phyloP scores from a whole-genome alignment of 2,329 filamentous ascomycete species.

The Aspergillus chevalieri region DNA sequence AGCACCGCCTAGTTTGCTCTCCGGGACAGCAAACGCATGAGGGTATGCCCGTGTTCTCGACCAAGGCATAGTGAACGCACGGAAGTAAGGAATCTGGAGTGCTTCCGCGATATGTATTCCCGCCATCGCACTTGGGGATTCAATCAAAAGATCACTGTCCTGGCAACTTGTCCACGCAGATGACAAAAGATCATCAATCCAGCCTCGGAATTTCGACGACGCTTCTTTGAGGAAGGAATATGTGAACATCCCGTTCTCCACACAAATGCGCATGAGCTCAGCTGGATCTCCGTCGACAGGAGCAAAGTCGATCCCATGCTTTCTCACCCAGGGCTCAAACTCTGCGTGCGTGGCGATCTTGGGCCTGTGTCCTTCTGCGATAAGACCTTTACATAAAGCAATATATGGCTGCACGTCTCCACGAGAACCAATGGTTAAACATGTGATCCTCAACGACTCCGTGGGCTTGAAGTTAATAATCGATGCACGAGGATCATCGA shows the following conservation, averaged over 20 bases:
- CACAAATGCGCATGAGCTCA: slow-evolving; percentile 91
- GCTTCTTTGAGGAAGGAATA: slow-evolving; percentile 84
- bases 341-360: slow-evolving; percentile 88
- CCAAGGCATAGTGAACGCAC: slow-evolving; percentile 98
- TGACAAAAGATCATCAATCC: slow-evolving; percentile 81
- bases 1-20: slow-evolving; percentile 86
- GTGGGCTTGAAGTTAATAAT: slow-evolving; percentile 86
- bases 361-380: slow-evolving; percentile 78
- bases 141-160: slow-evolving; percentile 82
- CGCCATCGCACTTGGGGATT: slow-evolving; percentile 93
- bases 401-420: slow-evolving; percentile 98
- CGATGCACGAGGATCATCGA: slow-evolving; percentile 82
- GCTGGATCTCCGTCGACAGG: slow-evolving; percentile 84
- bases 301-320: slow-evolving; percentile 90
- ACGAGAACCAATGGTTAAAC: slow-evolving; percentile 88
- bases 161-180: slow-evolving; percentile 81
- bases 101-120: slow-evolving; percentile 97
- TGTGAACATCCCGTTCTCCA: slow-evolving; percentile 96
- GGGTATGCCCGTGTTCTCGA: slow-evolving; percentile 91
- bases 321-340: slow-evolving; percentile 81
- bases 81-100: slow-evolving; percentile 87
- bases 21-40: slow-evolving; percentile 89
- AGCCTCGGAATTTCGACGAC: slow-evolving; percentile 80
- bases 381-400: slow-evolving; percentile 81
- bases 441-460: slow-evolving; percentile 75